Conservation (phyloP, 805 yeast genomes). For the Saturnispora gosingensis region DNA sequence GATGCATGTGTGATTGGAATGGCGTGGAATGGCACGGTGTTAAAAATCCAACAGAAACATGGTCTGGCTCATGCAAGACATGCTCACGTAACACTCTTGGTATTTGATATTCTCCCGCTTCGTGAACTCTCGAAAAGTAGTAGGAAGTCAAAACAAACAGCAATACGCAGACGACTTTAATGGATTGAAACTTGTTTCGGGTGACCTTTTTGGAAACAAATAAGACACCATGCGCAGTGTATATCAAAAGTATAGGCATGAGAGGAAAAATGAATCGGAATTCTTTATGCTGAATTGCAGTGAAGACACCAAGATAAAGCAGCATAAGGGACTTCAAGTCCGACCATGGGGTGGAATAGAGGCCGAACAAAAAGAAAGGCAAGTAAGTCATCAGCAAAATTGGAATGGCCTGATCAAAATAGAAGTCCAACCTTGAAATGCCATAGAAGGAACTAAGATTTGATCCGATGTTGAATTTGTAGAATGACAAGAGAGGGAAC, state of each 20-base stretch:
- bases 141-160: constrained; percentile 14
- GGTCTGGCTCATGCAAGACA: constrained; percentile 11
- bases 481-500: constrained; percentile 59
- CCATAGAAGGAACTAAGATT: constrained; percentile 82
- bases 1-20: constrained; percentile 77
- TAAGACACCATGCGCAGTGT: constrained; percentile 36
- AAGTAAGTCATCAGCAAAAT: constrained; percentile 55
- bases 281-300: constrained; percentile 76
- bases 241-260: constrained; percentile 58
- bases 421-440: constrained; percentile 73
- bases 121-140: constrained; percentile 59
- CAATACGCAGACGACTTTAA: constrained; percentile 5
- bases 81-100: not conserved
- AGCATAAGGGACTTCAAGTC: constrained; percentile 23
- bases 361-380: constrained; percentile 50
- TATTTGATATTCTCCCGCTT: constrained; percentile 63
- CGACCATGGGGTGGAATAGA: constrained; percentile 9
- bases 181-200: constrained; percentile 4
- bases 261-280: constrained; percentile 82
- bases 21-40: constrained; percentile 99
- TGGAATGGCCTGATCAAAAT: constrained; percentile 76
- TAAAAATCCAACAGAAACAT: constrained; percentile 61
- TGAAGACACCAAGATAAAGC: constrained; percentile 45
- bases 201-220: constrained; percentile 9
- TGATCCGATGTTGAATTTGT: constrained; percentile 68